These are phyloP conservation scores for Diversispora epigaea DNA, from an alignment of 192 early-diverging fungal genomes.

Conservation along the genomic window DNA sequence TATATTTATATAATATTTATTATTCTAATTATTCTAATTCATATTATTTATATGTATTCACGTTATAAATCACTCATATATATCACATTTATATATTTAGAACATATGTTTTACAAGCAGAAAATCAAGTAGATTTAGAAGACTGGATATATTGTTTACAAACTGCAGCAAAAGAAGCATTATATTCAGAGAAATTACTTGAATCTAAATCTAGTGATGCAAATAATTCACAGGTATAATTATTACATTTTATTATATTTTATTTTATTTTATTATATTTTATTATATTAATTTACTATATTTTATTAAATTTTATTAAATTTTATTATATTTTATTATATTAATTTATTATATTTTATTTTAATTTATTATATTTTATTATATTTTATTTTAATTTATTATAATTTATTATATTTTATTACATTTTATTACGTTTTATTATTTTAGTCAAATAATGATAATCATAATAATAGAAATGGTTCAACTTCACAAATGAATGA, in stretches of 20 bases:
- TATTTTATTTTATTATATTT: background rate
- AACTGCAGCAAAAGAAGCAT: constrained; percentile 55
- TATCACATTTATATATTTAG: constrained; percentile 36
- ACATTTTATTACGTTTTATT: background rate
- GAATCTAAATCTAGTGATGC: background rate
- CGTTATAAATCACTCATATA: background rate
- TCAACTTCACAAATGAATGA: background rate
- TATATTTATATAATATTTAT: background rate
- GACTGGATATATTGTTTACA: constrained; percentile 76
- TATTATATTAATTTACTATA: too few species aligned
- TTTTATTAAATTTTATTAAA: too few species aligned
- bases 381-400: too few species aligned
- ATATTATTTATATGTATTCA: background rate
- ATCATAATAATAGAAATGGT: background rate
- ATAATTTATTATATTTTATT: background rate
- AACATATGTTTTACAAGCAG: constrained; percentile 73
- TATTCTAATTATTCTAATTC: background rate
- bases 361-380: too few species aligned
- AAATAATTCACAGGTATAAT: background rate
- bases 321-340: too few species aligned
- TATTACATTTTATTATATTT: background rate
- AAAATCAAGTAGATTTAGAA: constrained; percentile 63
- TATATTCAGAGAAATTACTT: constrained; percentile 52
- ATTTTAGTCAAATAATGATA: background rate
- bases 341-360: too few species aligned